Evolutionary conservation across 257 asterid species (phyloP), one percentile per base, ranked within the genome.

Genomic region (Solanum arcanum): DNA sequence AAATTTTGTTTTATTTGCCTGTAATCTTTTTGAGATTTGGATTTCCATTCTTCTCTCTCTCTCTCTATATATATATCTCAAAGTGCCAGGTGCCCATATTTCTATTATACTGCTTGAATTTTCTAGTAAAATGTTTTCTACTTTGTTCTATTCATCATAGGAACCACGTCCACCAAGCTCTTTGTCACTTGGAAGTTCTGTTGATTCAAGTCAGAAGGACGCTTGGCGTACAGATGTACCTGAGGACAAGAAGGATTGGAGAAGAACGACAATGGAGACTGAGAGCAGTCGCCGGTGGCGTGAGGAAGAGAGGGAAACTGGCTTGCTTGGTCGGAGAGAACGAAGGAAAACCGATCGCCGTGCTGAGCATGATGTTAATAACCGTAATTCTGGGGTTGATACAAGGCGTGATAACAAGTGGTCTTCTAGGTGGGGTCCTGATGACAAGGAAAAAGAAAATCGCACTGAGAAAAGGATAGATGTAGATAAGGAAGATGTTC

Each of bases 261-360:
- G 96, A 89, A 95, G 90, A 89, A 64, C 73, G 86, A 90, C 94
- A 39, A 85, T 94, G 1, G 99, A 96, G 86, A 89, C 92, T 74
- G 98, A 97, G 86, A 91, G 93, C 87, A 97, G 97, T 18, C 94
- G 99, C 85, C 98, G 98, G 86, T 97, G 99, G 99, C 99, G 99
- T 88, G 99, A 97, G 90, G 99, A 97, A 91, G 99, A 97, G 93
- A 96, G 99, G 92, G 99, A 97, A 91, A 97, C 99, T 90, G 96
- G 98, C 33, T 89, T 96, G 93, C 99, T 95, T 90, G 98, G 97
- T 76, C 90, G 98, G 87, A 94, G 96, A 93, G 99, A 96, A 86
- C 98, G 98, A 60, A 93, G 95, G 92, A 97, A 97, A 93, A 88
- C 91, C 76, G 99, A 96, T 81, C 95, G 99, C 64, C 96, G 98